Evolutionary conservation across 2,329 filamentous ascomycete species (phyloP).

Genomic region (Thielaviopsis ethacetica): DNA sequence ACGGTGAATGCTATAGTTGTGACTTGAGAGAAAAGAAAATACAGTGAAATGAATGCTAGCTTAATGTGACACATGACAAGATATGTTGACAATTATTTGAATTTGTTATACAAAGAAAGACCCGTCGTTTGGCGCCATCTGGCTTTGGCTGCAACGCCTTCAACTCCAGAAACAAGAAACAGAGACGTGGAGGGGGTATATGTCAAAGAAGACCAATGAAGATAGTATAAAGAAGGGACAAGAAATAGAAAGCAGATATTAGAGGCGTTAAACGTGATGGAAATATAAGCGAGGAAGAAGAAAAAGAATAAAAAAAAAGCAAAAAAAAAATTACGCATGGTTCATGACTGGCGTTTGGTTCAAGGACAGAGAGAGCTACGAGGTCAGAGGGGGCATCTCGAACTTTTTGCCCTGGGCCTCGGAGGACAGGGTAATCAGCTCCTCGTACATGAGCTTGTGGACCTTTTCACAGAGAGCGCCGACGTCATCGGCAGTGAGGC

Average conservation of each 20-base stretch:
- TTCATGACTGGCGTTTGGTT: neutral
- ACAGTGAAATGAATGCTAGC: no score
- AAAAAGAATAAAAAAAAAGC: neutral
- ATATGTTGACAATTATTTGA: no score
- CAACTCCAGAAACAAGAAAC: neutral
- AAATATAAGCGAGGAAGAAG: neutral
- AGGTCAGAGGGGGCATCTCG: constrained; percentile 8
- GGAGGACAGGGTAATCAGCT: constrained; percentile 37
- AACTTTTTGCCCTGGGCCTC: constrained; percentile 27
- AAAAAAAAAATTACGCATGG: neutral
- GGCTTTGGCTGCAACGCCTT: neutral
- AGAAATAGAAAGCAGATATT: neutral
- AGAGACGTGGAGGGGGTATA: neutral
- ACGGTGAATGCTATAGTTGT: no score
- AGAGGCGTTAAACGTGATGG: neutral
- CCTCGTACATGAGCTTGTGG: constrained; percentile 59
- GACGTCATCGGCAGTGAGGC: constrained; percentile 59
- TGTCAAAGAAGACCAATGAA: neutral
- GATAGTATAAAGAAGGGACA: neutral
- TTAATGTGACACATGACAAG: no score
- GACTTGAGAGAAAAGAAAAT: no score
- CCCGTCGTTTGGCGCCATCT: no score
- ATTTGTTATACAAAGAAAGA: no score
- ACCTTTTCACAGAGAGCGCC: constrained; percentile 53
- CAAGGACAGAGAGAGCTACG: neutral